Percentiles rank a stretch among this genome's conserved stretches.
phyloP scores from a whole-genome alignment of 1,139 yeast species.

The Sugiyamaella sp. region DNA sequence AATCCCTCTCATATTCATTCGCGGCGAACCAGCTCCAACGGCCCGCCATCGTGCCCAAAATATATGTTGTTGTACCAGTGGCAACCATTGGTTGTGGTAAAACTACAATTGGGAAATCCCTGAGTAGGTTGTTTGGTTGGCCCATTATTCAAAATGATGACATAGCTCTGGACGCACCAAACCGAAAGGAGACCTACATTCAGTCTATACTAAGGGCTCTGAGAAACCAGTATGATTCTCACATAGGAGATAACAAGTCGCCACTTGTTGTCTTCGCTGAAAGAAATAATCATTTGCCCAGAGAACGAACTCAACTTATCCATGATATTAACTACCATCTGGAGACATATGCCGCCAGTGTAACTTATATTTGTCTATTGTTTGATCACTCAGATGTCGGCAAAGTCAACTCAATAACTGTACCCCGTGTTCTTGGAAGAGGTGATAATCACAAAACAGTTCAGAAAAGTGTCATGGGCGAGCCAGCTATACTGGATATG shows the following conservation, averaged over 20 bases:
- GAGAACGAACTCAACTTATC: constrained; percentile 66
- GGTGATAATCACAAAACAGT: constrained; percentile 88
- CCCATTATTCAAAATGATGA: constrained; percentile 71
- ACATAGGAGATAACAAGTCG: constrained; percentile 33
- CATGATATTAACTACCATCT: constrained; percentile 47
- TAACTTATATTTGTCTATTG: constrained; percentile 20
- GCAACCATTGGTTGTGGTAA: constrained; percentile 91
- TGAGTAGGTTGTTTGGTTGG: constrained; percentile 58
- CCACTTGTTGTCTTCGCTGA: constrained; percentile 63
- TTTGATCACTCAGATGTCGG: constrained; percentile 26
- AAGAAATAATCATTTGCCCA: constrained; percentile 68
- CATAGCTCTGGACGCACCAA: constrained; percentile 48
- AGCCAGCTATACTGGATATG: constrained; percentile 54
- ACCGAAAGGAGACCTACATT: constrained; percentile 28
- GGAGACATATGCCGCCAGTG: constrained; percentile 39
- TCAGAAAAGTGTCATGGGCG: constrained; percentile 52
- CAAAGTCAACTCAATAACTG: constrained; percentile 48
- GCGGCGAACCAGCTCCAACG: background rate
- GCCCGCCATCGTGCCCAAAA: background rate
- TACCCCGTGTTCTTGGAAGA: constrained; percentile 56
- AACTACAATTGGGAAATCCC: constrained; percentile 68
- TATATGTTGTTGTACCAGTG: constrained; percentile 66
- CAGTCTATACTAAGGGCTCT: constrained; percentile 35
- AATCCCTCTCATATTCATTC: background rate
- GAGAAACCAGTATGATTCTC: constrained; percentile 51